Percentiles rank a stretch among this genome's conserved stretches.
Conservation (phyloP, 1,139 yeast species). For the Pichia sp. region DNA sequence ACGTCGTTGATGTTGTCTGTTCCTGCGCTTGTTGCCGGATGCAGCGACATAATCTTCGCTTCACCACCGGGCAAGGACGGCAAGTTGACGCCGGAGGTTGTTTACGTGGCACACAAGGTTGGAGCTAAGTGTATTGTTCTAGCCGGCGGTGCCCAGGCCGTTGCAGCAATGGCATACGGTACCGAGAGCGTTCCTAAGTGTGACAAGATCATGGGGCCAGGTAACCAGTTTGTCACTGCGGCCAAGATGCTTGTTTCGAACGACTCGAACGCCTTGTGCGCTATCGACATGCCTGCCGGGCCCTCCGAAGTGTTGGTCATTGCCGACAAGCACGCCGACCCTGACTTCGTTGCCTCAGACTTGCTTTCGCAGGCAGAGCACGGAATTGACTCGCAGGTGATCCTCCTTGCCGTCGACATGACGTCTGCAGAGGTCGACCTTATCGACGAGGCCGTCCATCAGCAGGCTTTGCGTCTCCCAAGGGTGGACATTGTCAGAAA, state of each 20-base stretch:
- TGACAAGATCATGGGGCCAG: constrained; percentile 97
- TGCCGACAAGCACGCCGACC: constrained; percentile 83
- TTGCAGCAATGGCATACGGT: constrained; percentile 98
- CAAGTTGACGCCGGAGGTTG: constrained; percentile 91
- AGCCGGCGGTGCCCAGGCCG: constrained; percentile 99
- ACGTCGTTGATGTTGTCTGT: constrained; percentile 98
- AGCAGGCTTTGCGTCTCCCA: constrained; percentile 82
- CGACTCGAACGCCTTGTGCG: constrained; percentile 90
- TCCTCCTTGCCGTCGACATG: constrained; percentile 77
- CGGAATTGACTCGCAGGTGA: constrained; percentile 96
- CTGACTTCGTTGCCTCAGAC: constrained; percentile 94
- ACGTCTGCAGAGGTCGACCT: constrained; percentile 53
- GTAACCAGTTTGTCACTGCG: constrained; percentile 98
- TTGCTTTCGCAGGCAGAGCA: constrained; percentile 97
- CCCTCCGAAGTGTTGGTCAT: constrained; percentile 95
- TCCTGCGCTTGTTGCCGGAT: constrained; percentile 98
- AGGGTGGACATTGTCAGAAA: constrained; percentile 90
- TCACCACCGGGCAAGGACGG: constrained; percentile 98
- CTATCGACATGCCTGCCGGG: constrained; percentile 99
- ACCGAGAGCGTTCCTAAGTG: constrained; percentile 88
- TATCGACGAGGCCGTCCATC: constrained; percentile 75
- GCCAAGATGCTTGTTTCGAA: constrained; percentile 97
- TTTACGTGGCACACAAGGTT: constrained; percentile 91
- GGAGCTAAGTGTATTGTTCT: constrained; percentile 86
- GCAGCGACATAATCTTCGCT: constrained; percentile 88